Conservation (phyloP, 257 asterid genomes). For the Forsythia viridissima region DNA sequence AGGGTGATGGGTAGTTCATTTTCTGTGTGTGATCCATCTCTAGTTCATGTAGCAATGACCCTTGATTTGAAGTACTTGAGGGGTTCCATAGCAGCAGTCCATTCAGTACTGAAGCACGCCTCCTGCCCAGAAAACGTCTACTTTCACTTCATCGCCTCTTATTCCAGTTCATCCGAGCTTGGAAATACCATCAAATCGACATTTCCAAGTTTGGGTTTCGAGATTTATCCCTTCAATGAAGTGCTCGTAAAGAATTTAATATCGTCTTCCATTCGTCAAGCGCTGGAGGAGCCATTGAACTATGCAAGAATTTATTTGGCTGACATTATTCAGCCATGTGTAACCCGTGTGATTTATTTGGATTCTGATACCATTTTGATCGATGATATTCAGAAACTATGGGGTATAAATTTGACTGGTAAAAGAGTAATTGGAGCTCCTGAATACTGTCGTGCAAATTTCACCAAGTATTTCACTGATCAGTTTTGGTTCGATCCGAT, state of each 20-base stretch:
- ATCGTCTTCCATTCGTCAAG: constrained; percentile 60
- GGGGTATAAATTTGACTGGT: constrained; percentile 33
- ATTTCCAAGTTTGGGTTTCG: constrained; percentile 51
- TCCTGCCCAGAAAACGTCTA: constrained; percentile 59
- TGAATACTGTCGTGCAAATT: constrained; percentile 52
- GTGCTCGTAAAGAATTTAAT: constrained; percentile 37
- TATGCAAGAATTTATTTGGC: constrained; percentile 67
- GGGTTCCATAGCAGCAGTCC: constrained; percentile 71
- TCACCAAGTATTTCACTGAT: constrained; percentile 45
- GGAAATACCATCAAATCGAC: constrained; percentile 27
- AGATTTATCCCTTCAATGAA: constrained; percentile 44
- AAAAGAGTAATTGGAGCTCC: constrained; percentile 69
- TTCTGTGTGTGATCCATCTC: constrained; percentile 38
- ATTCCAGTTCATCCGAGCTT: constrained; percentile 23
- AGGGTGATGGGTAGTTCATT: background rate
- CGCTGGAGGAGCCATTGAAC: constrained; percentile 64
- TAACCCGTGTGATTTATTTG: constrained; percentile 51
- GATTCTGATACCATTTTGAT: constrained; percentile 61
- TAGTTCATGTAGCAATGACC: constrained; percentile 61
- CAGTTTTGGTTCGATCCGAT: constrained; percentile 52
- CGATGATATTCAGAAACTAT: constrained; percentile 49
- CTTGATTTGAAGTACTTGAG: constrained; percentile 61
- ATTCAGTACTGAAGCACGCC: constrained; percentile 55
- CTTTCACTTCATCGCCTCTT: constrained; percentile 54
- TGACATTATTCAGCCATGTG: constrained; percentile 44